These are phyloP conservation scores for Picea abies DNA, from an alignment of 83 land plant genomes.

Conservation along the genomic window DNA sequence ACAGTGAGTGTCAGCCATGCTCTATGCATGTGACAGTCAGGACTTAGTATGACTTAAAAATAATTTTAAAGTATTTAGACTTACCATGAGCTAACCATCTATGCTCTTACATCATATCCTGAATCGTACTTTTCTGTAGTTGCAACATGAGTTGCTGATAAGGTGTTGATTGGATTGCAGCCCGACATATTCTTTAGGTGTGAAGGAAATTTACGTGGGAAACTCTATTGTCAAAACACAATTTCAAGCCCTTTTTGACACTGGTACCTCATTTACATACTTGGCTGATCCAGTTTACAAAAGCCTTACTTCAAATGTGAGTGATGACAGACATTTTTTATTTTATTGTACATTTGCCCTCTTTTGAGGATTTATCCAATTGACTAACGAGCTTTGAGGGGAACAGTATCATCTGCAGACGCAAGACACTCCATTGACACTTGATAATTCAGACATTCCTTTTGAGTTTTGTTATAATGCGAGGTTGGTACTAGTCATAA, in stretches of 20 bases:
- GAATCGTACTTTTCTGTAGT: too few relatives aligned
- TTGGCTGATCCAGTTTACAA: too few relatives aligned
- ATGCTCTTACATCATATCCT: too few relatives aligned
- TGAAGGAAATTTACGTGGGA: slow-evolving; percentile 58
- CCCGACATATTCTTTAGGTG: slow-evolving; percentile 55
- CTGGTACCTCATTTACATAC: slow-evolving; percentile 91
- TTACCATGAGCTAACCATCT: too few relatives aligned
- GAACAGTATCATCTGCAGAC: slow-evolving; percentile 47
- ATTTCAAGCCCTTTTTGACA: background rate
- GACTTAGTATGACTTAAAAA: background rate
- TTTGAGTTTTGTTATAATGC: slow-evolving; percentile 62
- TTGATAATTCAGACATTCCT: slow-evolving; percentile 38
- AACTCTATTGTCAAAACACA: slow-evolving; percentile 22
- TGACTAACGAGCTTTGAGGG: background rate
- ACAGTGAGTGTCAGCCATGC: slow-evolving; percentile 45
- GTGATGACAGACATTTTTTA: slow-evolving; percentile 10
- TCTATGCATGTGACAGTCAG: slow-evolving; percentile 8
- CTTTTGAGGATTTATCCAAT: slow-evolving; percentile 19
- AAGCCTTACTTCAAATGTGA: slow-evolving; percentile 55
- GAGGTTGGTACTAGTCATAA: slow-evolving; percentile 34
- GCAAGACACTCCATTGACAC: slow-evolving; percentile 19
- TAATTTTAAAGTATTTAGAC: background rate
- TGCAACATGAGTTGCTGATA: background rate
- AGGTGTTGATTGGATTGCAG: slow-evolving; percentile 20
- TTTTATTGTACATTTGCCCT: background rate